Conservation (phyloP, 148 eudicot species). For the Drosera capensis region DNA sequence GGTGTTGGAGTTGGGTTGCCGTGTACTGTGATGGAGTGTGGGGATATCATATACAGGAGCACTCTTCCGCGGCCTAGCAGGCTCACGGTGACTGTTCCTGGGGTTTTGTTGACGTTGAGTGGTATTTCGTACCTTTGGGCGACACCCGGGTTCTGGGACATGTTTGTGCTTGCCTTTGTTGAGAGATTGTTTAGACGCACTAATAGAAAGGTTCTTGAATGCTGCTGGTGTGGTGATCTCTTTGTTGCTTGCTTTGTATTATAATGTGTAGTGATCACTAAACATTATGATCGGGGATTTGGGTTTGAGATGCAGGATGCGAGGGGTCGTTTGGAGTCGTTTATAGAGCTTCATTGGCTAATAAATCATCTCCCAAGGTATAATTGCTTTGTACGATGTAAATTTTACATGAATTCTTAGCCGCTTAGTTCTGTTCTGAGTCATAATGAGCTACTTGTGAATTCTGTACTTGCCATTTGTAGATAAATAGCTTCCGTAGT, state of each 20-base stretch:
- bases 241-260: neutral
- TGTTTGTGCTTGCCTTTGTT: slow-evolving; percentile 94
- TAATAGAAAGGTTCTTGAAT: slow-evolving; percentile 48
- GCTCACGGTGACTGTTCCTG: slow-evolving; percentile 66
- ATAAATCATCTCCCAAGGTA: slow-evolving; percentile 61
- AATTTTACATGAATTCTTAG: neutral
- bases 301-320: slow-evolving; percentile 95
- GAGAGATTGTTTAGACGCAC: slow-evolving; percentile 80
- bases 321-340: slow-evolving; percentile 95
- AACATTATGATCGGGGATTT: slow-evolving; percentile 89
- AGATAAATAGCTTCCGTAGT: too few relatives aligned
- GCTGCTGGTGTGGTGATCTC: slow-evolving; percentile 3
- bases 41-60: slow-evolving; percentile 89
- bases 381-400: slow-evolving; percentile 6
- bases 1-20: slow-evolving; percentile 99
- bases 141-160: slow-evolving; percentile 95
- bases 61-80: slow-evolving; percentile 65
- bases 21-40: slow-evolving; percentile 98
- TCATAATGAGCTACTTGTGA: too few relatives aligned
- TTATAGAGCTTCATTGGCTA: slow-evolving; percentile 57
- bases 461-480: too few relatives aligned
- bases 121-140: slow-evolving; percentile 89
- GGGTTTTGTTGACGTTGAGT: slow-evolving; percentile 58
- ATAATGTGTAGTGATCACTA: slow-evolving; percentile 36
- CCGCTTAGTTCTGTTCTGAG: too few relatives aligned